These are phyloP conservation scores for Clarireedia homoeocarpa DNA, from an alignment of 2,329 filamentous ascomycete species.

Conservation along the genomic window DNA sequence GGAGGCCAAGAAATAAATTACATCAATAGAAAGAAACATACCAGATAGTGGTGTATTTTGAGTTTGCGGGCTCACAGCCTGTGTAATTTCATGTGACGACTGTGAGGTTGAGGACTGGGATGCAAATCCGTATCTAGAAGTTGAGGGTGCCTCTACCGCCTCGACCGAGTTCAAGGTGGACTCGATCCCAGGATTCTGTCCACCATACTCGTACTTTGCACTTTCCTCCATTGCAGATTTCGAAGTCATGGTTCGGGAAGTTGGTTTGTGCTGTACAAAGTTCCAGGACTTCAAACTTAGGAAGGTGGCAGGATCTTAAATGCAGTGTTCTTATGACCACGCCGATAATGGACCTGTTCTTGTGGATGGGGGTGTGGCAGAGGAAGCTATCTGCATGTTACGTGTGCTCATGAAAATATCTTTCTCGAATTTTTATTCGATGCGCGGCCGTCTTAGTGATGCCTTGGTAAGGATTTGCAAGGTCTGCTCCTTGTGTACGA, in stretches of 20 bases:
- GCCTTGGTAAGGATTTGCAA: not conserved
- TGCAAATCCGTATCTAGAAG: not conserved
- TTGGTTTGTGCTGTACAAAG: not conserved
- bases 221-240: conserved; percentile 1
- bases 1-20: not conserved
- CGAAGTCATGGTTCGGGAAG: not conserved
- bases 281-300: not conserved
- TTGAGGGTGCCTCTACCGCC: conserved; percentile 1
- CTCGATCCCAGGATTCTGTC: conserved; percentile 2
- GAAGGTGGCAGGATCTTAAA: conserved; percentile 2
- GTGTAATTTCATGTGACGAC: not conserved
- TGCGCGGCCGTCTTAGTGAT: not conserved
- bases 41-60: not conserved
- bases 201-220: conserved; percentile 3
- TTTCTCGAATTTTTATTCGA: conserved; percentile 5
- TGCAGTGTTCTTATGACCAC: conserved; percentile 4
- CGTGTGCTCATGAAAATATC: not conserved
- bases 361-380: not conserved
- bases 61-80: not conserved
- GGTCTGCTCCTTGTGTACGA: not conserved
- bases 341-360: not conserved
- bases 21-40: not conserved
- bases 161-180: conserved; percentile 5
- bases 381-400: not conserved
- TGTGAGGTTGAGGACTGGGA: not conserved